Conservation (phyloP, 2,329 filamentous ascomycete species). For the Neospermospora avenae region DNA sequence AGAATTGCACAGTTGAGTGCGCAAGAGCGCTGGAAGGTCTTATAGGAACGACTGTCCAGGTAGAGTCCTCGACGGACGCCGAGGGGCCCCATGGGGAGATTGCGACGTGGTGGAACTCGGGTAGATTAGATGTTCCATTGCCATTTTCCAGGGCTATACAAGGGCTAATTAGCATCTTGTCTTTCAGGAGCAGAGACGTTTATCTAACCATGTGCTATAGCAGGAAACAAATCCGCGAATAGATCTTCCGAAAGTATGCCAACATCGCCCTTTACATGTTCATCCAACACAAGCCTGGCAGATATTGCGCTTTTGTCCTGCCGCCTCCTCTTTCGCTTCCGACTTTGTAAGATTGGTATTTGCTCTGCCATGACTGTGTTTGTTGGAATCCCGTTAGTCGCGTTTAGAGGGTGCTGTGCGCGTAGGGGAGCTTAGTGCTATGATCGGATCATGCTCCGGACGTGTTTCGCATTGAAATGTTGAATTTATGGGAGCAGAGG, state of each 20-base stretch:
- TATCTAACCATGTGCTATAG: conserved; percentile 46
- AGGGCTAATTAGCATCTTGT: conserved; percentile 8
- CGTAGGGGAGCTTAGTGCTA: conserved; percentile 13
- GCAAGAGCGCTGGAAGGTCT: conserved; percentile 60
- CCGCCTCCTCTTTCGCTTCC: conserved; percentile 49
- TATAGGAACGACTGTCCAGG: conserved; percentile 85
- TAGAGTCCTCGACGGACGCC: conserved; percentile 53
- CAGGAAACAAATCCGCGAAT: conserved; percentile 75
- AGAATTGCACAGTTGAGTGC: conserved; percentile 76
- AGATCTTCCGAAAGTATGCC: conserved; percentile 86
- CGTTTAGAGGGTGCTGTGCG: conserved; percentile 21
- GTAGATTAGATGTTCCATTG: conserved; percentile 27
- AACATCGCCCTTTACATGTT: conserved; percentile 78
- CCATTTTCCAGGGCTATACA: conserved; percentile 25
- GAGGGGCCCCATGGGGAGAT: conserved; percentile 70
- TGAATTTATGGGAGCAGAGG: neutral
- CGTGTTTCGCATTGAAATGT: neutral
- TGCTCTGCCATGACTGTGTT: conserved; percentile 21
- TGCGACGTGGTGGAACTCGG: conserved; percentile 60
- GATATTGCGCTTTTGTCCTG: conserved; percentile 73
- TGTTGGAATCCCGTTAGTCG: conserved; percentile 3
- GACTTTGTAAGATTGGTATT: conserved; percentile 22
- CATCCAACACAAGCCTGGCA: conserved; percentile 79
- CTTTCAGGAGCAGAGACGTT: neutral
- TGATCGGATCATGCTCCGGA: conserved; percentile 12